Conservation (phyloP, 148 eudicot genomes). For the Fagopyrum tataricum region DNA sequence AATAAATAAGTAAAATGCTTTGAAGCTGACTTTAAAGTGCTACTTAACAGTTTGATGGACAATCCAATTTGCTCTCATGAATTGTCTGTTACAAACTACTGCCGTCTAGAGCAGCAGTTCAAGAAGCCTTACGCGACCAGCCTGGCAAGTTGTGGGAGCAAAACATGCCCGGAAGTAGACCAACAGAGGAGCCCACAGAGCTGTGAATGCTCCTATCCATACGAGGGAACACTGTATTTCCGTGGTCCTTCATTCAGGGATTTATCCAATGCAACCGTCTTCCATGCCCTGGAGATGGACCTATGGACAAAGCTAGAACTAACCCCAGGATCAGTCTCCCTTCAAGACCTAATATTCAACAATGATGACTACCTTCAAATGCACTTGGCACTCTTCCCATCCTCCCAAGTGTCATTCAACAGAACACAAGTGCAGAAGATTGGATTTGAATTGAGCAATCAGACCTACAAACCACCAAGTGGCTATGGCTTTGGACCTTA, state of each 20-base stretch:
- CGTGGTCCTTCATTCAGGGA: conserved; percentile 80
- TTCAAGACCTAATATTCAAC: conserved; percentile 70
- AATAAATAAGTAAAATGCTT: neutral
- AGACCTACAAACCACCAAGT: conserved; percentile 75
- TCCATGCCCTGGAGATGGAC: conserved; percentile 73
- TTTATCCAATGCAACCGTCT: conserved; percentile 51
- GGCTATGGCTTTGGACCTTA: conserved; percentile 63
- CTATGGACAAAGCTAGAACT: conserved; percentile 68
- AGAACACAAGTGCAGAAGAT: conserved; percentile 60
- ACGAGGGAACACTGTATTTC: conserved; percentile 74
- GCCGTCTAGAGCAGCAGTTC: conserved; percentile 36
- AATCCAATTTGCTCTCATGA: conserved; percentile 65
- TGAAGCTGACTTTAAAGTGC: neutral
- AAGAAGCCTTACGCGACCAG: conserved; percentile 71
- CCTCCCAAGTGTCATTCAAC: conserved; percentile 44
- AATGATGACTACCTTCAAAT: conserved; percentile 75
- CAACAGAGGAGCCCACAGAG: conserved; percentile 77
- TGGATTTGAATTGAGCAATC: conserved; percentile 70
- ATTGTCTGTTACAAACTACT: conserved; percentile 45
- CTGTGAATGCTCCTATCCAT: conserved; percentile 84
- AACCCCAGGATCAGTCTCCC: conserved; percentile 75
- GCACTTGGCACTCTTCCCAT: conserved; percentile 65
- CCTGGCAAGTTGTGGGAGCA: conserved; percentile 56
- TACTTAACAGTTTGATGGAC: conserved; percentile 51
- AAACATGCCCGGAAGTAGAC: conserved; percentile 41